phyloP scores from a whole-genome alignment of 192 early-diverging fungal species.

The Haplosporangium gracile region DNA sequence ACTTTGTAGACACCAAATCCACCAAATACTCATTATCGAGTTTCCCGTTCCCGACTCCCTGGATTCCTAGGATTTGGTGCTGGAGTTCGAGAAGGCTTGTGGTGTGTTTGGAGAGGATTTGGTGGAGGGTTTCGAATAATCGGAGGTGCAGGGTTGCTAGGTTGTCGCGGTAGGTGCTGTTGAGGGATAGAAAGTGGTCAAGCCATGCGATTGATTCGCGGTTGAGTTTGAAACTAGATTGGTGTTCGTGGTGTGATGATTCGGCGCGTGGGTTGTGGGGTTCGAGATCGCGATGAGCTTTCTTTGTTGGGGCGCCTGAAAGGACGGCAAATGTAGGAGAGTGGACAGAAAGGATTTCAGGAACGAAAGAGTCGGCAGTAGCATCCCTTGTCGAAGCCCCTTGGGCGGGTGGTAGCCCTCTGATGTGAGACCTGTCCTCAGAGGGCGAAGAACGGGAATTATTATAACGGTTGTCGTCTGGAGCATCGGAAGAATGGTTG shows the following conservation, averaged over 20 bases:
- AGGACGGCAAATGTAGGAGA: too few relatives aligned
- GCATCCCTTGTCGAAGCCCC: too few relatives aligned
- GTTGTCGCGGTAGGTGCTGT: constrained; percentile 13
- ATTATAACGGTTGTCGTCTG: background rate
- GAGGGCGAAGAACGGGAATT: background rate
- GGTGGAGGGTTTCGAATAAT: constrained; percentile 4
- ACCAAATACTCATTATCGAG: background rate
- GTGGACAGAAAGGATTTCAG: too few relatives aligned
- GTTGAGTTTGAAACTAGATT: background rate
- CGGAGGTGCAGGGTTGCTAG: background rate
- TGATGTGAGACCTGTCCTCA: background rate
- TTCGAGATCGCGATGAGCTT: too few relatives aligned
- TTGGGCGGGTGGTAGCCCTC: background rate
- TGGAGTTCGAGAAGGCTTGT: background rate
- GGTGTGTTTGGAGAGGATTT: background rate
- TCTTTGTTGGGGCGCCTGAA: too few relatives aligned
- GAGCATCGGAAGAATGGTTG: background rate
- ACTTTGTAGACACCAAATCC: background rate
- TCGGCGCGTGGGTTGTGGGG: too few relatives aligned
- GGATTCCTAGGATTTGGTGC: background rate
- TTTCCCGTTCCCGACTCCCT: background rate
- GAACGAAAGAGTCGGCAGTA: too few relatives aligned
- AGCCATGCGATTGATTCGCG: background rate
- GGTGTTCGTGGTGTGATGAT: background rate
- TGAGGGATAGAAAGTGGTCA: background rate